Percentiles rank a stretch among this genome's conserved stretches.
phyloP scores from a whole-genome alignment of 2,329 filamentous ascomycete genomes.

The Calonectria pseudoturangicola region DNA sequence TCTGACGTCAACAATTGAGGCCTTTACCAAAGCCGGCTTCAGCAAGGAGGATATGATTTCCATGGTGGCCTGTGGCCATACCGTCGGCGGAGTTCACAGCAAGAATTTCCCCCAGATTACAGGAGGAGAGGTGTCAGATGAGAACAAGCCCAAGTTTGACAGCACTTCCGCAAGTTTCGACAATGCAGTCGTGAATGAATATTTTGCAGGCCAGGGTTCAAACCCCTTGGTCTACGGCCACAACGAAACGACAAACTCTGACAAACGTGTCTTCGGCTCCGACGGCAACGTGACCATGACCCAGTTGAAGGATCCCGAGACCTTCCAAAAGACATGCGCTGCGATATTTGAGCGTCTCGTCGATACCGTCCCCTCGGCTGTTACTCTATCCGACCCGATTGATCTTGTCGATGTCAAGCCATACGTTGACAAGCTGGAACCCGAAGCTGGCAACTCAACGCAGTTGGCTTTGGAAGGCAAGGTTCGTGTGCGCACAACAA shows the following conservation, averaged over 20 bases:
- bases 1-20: neutral
- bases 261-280: constrained; percentile 19
- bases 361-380: constrained; percentile 21
- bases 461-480: constrained; percentile 10
- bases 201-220: neutral
- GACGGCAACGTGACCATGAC: constrained; percentile 25
- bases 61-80: constrained; percentile 19
- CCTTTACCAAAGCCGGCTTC: constrained; percentile 23
- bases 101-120: constrained; percentile 14
- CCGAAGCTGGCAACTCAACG: neutral
- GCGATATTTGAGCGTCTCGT: constrained; percentile 26
- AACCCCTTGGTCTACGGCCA: constrained; percentile 11
- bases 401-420: constrained; percentile 34
- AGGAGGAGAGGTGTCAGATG: constrained; percentile 18
- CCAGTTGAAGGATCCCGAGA: constrained; percentile 10
- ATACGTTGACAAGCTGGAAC: constrained; percentile 27
- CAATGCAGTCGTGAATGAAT: constrained; percentile 17
- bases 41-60: constrained; percentile 19
- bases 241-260: constrained; percentile 25
- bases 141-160: constrained; percentile 30
- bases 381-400: constrained; percentile 15
- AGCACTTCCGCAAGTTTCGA: neutral
- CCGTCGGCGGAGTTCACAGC: constrained; percentile 17
- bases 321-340: constrained; percentile 28
- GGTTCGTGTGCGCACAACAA: constrained; percentile 27